Base-by-base conservation (phyloP, 305 asterid genomes). In the Rubia peregrina region DNA sequence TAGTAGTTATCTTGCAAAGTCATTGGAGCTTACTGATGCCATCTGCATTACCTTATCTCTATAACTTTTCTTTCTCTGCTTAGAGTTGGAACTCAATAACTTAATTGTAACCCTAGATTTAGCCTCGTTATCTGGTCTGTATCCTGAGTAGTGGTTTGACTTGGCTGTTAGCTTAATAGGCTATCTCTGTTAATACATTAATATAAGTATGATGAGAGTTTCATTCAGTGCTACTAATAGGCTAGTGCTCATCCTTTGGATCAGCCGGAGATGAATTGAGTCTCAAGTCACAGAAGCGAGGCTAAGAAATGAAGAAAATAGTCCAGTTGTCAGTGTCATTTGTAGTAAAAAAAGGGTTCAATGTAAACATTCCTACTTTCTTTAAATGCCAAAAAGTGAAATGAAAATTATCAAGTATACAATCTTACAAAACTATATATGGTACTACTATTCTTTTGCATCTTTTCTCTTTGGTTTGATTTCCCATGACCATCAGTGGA, bases 401-500 rank as follows among this genome's bases (percentile, higher is more conserved):
- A 19, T 57, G 26, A 26, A 26, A 26, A 26, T 26, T 26, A 26
- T 26, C 30, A 26, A 26, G 30, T 2, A 26, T 26, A 26, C 30
- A 55, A 21, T 61, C 6, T 46, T 14, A 21, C 1, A 7, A 30
- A 8, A 42, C 55, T 46, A 66, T 41, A 38, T 40, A 48, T 48
- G 48, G 14, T 22, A 30, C 41, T 33, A 72, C 51, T 13, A 16
- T 26, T 68, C 61, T 72, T 48, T 40, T 26, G 46, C 2, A 11
- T 21, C 11, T 21, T 63, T 68, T 63, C 26, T 51, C 68, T 51
- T 72, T 30, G 44, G 79, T 71, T 84, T 71, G 71, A 73, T 77
- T 78, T 69, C 73, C 68, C 75, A 48, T 48, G 53, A 17, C n/a
- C 53, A 72, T 67, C 82, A 94, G 99, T 91, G 99, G 99, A 85